Base-by-base conservation (phyloP, 306 rosid species). In the Cucurbita ficifolia region DNA sequence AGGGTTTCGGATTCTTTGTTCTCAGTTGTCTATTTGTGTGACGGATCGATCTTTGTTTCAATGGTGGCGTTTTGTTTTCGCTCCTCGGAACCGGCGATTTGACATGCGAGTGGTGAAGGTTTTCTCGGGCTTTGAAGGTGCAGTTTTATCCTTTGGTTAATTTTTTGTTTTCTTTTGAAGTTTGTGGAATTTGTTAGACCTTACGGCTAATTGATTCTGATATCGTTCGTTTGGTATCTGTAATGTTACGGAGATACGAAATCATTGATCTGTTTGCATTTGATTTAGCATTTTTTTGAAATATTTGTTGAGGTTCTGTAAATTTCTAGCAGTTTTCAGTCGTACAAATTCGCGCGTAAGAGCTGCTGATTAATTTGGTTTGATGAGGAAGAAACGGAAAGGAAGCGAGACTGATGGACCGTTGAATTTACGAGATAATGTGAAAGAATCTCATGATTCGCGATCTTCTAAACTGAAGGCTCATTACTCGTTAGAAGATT, bases 361-460 rank as follows among this genome's bases (percentile, higher is more conserved):
- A 46, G 76, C 1, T 16, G 53, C 73, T 46, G 62, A 78, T 45
- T 76, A 61, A 62, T 84, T 74, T 11, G 82, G 73, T 75, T 80
- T 81, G 83, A 94, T 91, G 96, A 95, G 96, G 96, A 95, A 87
- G 88, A 95, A 91, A 82, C 84, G 99, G 83, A 91, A 95, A 88
- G 99, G 97, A 81, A 90, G 87, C 16, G 97, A 83, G 50, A 51
- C 87, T 19, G 91, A 91, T 67, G 86, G 76, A 45, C 76, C 79
- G 43, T 63, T 77, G 13, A 79, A 87, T 78, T 75, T 86, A 56
- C 77, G 69, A 0, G 86, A 78, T 53, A 70, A 62, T 79, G 80
- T 83, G 75, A 58, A 79, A 22, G 82, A 87, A 6, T 70, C 75
- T 10, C 84, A 70, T 62, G 86, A 81, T 60, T 88, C 98, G 6